Percentiles rank a stretch among this genome's conserved stretches.
Conservation (phyloP, 257 asterid species). For the Plantago major region DNA sequence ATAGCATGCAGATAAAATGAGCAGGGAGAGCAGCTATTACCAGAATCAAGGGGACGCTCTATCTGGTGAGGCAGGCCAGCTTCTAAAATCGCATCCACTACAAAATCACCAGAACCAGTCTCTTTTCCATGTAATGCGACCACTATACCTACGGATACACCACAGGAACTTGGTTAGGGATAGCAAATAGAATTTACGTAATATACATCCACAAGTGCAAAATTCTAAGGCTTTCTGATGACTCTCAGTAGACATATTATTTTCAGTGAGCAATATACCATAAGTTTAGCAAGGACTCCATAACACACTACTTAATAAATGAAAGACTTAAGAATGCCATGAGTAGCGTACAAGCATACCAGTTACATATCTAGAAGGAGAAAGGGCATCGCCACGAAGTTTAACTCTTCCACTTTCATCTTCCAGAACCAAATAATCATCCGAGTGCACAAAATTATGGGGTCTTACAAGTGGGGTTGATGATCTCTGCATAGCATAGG, state of each 20-base stretch:
- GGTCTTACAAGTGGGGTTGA: slow-evolving; percentile 59
- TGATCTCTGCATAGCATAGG: slow-evolving; percentile 58
- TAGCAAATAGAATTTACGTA: background rate
- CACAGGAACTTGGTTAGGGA: background rate
- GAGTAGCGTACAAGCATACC: slow-evolving; percentile 35
- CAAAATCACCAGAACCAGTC: slow-evolving; percentile 73
- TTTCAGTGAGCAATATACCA: too few species aligned
- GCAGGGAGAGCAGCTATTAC: slow-evolving; percentile 31
- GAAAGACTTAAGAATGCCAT: too few species aligned
- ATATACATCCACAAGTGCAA: background rate
- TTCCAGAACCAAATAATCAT: slow-evolving; percentile 77
- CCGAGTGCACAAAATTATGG: slow-evolving; percentile 68
- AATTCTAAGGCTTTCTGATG: background rate
- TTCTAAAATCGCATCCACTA: slow-evolving; percentile 79
- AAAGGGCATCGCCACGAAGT: slow-evolving; percentile 55
- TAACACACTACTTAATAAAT: too few species aligned
- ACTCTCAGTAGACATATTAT: background rate
- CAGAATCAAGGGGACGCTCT: slow-evolving; percentile 54
- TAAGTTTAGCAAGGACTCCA: too few species aligned
- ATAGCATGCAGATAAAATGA: background rate
- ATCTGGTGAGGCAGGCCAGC: slow-evolving; percentile 90
- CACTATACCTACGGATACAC: slow-evolving; percentile 55
- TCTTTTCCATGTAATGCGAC: slow-evolving; percentile 88
- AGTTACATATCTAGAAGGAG: slow-evolving; percentile 76
- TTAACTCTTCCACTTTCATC: slow-evolving; percentile 98